phyloP scores from a whole-genome alignment of 495 filamentous ascomycete genomes.

The Chaetomium tenue region DNA sequence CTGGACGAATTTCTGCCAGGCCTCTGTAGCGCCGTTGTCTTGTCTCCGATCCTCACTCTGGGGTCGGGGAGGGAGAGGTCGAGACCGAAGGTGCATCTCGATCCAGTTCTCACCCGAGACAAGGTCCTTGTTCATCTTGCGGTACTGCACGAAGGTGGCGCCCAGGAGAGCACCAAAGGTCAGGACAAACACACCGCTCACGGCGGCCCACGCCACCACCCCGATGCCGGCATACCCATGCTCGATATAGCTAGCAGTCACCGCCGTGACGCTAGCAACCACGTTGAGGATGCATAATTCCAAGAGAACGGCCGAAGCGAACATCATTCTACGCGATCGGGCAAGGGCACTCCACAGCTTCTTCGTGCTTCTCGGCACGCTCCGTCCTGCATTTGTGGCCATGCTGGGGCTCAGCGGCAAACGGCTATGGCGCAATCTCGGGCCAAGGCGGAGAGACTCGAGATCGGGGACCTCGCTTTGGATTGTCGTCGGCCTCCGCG shows the following conservation, averaged over 20 bases:
- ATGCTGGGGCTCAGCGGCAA: slow-evolving; percentile 15
- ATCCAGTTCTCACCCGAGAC: slow-evolving; percentile 25
- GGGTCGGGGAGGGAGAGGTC: slow-evolving; percentile 22
- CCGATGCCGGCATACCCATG: background rate
- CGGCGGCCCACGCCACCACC: slow-evolving; percentile 10
- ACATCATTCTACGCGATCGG: slow-evolving; percentile 6
- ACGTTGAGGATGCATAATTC: slow-evolving; percentile 18
- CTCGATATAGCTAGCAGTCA: background rate
- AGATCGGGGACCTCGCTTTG: slow-evolving; percentile 8
- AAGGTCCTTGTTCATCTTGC: slow-evolving; percentile 4
- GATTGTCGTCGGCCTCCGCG: background rate
- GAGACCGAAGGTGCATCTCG: slow-evolving; percentile 24
- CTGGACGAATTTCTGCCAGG: slow-evolving; percentile 23
- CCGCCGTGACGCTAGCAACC: slow-evolving; percentile 23
- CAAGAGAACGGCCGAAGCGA: slow-evolving; percentile 16
- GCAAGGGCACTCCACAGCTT: background rate
- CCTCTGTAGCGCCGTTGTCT: slow-evolving; percentile 11
- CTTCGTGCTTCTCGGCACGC: slow-evolving; percentile 1
- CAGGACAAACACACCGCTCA: slow-evolving; percentile 19
- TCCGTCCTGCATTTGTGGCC: background rate
- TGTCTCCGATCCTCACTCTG: slow-evolving; percentile 6
- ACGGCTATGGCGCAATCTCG: slow-evolving; percentile 21
- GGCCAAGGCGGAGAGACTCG: slow-evolving; percentile 25
- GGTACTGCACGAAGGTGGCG: slow-evolving; percentile 6
- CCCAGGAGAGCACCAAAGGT: slow-evolving; percentile 11